Conservation (phyloP, 345 rosid species). For the Reutealis trisperma region DNA sequence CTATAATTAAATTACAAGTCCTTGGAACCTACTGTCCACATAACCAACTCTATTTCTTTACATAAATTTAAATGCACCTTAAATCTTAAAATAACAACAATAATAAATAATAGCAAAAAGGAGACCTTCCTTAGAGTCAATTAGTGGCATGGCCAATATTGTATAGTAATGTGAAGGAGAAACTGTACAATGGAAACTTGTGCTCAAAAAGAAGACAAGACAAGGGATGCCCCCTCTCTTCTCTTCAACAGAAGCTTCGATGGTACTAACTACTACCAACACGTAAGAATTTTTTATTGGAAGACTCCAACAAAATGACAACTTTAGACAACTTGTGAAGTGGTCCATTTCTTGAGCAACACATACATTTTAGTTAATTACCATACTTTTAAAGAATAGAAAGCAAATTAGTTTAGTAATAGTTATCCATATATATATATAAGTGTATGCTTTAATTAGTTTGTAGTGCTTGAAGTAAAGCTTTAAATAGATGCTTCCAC, state of each 20-base stretch:
- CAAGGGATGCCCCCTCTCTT: not conserved
- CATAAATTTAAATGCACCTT: too few relatives aligned
- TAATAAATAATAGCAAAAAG: too few relatives aligned
- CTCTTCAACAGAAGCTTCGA: not conserved
- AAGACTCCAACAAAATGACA: conserved; percentile 4
- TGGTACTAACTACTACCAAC: not conserved
- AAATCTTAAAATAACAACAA: too few relatives aligned
- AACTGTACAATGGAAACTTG: not conserved
- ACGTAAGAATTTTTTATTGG: not conserved
- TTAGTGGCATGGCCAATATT: too few relatives aligned
- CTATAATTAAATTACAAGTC: not conserved
- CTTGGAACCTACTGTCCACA: conserved; percentile 10
- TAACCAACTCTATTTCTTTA: not conserved
- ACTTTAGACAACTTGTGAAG: conserved; percentile 8
- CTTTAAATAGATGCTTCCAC: too few relatives aligned
- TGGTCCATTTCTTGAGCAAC: not conserved
- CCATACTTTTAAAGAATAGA: not conserved
- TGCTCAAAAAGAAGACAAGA: not conserved
- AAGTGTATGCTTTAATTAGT: too few relatives aligned
- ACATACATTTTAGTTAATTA: not conserved
- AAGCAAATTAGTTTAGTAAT: not conserved
- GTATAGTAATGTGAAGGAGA: too few relatives aligned
- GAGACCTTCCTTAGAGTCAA: too few relatives aligned
- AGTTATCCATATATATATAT: too few relatives aligned
- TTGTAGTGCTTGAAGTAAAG: too few relatives aligned